Evolutionary conservation across 2,329 filamentous ascomycete genomes (phyloP).

Genomic region (Neofusicoccum sp.): DNA sequence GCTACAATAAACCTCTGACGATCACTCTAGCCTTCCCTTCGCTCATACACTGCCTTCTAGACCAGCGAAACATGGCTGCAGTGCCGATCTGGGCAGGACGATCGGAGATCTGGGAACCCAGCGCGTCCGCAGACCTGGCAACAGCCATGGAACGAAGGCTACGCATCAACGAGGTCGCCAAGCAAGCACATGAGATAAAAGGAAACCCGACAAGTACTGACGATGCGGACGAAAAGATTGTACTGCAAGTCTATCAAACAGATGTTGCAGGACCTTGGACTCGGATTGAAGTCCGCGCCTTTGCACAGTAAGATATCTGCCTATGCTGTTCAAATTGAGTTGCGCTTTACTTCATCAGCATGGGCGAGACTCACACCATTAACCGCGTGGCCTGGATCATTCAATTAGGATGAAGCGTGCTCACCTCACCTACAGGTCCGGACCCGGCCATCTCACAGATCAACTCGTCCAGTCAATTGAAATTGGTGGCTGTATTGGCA

Average conservation of each 20-base stretch:
- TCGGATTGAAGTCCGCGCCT: background rate
- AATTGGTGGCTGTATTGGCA: background rate
- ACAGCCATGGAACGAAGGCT: background rate
- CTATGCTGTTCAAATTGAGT: background rate
- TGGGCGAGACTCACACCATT: background rate
- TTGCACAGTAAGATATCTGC: conserved; percentile 2
- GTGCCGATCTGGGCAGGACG: background rate
- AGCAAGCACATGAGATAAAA: no score
- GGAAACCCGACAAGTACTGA: no score
- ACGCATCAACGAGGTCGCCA: background rate
- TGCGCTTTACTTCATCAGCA: background rate
- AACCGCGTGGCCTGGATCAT: background rate
- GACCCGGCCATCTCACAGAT: background rate
- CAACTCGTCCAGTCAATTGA: background rate
- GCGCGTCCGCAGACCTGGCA: background rate
- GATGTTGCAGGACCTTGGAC: background rate
- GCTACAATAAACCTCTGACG: no score
- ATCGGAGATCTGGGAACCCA: background rate
- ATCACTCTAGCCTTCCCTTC: background rate
- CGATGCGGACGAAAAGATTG: background rate
- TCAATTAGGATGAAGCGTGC: background rate
- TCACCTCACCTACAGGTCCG: background rate
- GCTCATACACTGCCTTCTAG: background rate
- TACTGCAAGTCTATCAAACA: background rate
- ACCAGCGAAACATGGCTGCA: background rate